phyloP scores from a whole-genome alignment of 495 filamentous ascomycete species.

The Talaromyces stipitatus region DNA sequence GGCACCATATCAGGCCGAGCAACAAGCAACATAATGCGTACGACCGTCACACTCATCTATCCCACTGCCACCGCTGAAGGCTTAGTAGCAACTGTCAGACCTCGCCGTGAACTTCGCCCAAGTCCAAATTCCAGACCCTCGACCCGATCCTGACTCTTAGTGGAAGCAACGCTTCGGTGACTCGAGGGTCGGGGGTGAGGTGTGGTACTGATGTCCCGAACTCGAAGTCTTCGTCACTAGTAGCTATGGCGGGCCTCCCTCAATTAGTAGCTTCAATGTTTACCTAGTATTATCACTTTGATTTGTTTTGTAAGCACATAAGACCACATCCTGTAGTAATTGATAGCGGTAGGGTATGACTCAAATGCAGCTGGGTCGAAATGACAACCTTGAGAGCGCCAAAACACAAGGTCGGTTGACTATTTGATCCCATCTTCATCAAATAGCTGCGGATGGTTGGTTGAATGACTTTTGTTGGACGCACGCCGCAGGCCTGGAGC shows the following conservation, averaged over 20 bases:
- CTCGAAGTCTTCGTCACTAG: background rate
- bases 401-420: background rate
- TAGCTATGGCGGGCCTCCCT: background rate
- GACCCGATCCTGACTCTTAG: background rate
- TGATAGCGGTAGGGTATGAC: background rate
- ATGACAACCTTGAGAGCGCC: background rate
- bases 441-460: background rate
- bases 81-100: background rate
- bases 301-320: background rate
- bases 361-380: background rate
- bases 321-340: background rate
- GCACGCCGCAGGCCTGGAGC: background rate
- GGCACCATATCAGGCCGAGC: background rate
- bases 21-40: background rate
- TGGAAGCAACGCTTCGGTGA: background rate
- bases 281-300: background rate
- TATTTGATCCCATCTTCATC: background rate
- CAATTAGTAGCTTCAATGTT: background rate
- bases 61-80: background rate
- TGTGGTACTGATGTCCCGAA: background rate
- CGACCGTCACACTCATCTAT: background rate
- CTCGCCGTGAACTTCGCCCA: background rate
- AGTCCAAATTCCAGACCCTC: background rate
- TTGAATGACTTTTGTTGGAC: background rate
- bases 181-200: background rate